Evolutionary conservation across 108 stramenopile genomes (phyloP).

Genomic region (Pelagomonas calceolata): DNA sequence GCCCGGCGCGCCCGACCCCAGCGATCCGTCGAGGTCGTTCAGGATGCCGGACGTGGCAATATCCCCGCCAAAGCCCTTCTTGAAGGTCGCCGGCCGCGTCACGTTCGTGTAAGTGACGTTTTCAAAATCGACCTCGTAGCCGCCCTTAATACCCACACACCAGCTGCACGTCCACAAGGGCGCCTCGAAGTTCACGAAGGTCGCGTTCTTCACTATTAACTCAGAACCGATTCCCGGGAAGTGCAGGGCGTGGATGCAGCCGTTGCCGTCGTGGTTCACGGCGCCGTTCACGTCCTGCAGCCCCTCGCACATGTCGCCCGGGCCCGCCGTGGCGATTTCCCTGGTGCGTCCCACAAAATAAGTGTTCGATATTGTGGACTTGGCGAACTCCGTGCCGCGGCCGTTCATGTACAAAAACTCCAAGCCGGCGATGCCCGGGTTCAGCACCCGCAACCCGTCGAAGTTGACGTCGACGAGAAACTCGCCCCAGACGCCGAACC

Average conservation of each 20-base stretch:
- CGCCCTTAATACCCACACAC: constrained; percentile 8
- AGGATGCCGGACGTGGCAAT: constrained; percentile 10
- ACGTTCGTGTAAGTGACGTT: constrained; percentile 2
- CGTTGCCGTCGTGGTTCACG: constrained; percentile 2
- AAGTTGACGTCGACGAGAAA: constrained; percentile 14
- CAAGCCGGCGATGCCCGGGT: constrained; percentile 11
- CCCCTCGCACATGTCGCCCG: background rate
- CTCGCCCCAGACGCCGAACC: constrained; percentile 14
- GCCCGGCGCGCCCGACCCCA: background rate
- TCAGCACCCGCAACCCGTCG: constrained; percentile 2
- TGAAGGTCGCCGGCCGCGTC: constrained; percentile 9
- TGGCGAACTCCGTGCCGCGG: constrained; percentile 3
- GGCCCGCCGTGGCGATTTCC: background rate
- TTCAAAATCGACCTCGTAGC: constrained; percentile 11
- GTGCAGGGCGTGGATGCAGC: constrained; percentile 14
- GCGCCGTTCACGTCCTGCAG: background rate
- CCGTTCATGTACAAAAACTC: constrained; percentile 17
- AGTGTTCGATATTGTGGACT: background rate
- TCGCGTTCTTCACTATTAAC: background rate
- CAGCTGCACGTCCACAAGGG: constrained; percentile 10
- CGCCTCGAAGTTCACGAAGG: constrained; percentile 11
- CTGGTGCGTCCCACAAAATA: constrained; percentile 5
- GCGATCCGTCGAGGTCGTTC: constrained; percentile 10
- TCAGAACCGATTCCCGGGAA: constrained; percentile 5
- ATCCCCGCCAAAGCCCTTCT: constrained; percentile 4